Conservation (phyloP, 2,329 filamentous ascomycete species). For the Hypoxylon sp. region DNA sequence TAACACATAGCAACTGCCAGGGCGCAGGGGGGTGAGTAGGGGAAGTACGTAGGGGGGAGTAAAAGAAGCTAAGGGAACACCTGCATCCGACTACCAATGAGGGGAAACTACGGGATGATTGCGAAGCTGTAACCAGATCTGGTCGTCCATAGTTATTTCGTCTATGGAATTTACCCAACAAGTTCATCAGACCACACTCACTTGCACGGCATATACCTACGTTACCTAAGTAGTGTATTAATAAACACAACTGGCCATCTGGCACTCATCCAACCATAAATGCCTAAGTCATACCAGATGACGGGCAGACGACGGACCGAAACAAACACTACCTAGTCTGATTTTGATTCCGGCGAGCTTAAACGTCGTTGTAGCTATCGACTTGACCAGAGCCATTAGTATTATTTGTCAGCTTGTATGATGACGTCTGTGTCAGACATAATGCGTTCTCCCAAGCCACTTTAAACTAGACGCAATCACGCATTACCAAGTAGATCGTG, state of each 20-base stretch:
- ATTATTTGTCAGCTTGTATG: constrained; percentile 30
- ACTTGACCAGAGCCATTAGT: constrained; percentile 9
- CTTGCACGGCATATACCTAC: constrained; percentile 7
- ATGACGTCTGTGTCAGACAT: constrained; percentile 31
- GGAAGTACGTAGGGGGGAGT: neutral
- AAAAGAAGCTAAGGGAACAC: constrained; percentile 38
- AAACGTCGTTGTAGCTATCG: constrained; percentile 14
- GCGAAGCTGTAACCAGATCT: constrained; percentile 33
- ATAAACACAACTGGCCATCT: constrained; percentile 13
- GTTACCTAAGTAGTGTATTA: neutral
- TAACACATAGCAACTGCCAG: constrained; percentile 37
- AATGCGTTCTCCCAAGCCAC: constrained; percentile 8
- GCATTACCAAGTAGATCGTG: neutral
- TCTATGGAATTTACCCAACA: constrained; percentile 34
- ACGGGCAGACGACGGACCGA: constrained; percentile 13
- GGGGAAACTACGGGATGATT: constrained; percentile 38
- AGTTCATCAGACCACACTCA: constrained; percentile 10
- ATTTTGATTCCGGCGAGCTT: constrained; percentile 12
- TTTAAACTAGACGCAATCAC: neutral
- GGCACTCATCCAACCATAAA: constrained; percentile 6
- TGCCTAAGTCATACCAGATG: constrained; percentile 11
- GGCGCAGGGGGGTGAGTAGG: constrained; percentile 27
- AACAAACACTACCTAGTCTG: constrained; percentile 22
- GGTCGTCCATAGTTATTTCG: constrained; percentile 8
- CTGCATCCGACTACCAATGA: constrained; percentile 45